phyloP scores from a whole-genome alignment of 208 protist genomes.

The Crithidia sp. region DNA sequence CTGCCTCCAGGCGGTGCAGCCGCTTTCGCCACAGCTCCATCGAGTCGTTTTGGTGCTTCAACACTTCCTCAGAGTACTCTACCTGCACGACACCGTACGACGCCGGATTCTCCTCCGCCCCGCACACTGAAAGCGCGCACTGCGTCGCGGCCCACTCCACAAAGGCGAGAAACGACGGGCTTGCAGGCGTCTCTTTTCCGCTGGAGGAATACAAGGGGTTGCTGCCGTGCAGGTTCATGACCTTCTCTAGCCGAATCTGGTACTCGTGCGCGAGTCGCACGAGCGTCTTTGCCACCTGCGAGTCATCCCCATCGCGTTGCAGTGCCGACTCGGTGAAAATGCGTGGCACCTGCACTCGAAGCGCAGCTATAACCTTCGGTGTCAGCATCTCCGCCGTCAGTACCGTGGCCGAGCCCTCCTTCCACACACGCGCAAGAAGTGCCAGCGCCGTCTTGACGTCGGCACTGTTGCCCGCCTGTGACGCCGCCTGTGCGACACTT shows the following conservation, averaged over 20 bases:
- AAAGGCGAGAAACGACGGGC: constrained; percentile 46
- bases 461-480: neutral
- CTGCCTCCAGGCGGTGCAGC: constrained; percentile 24
- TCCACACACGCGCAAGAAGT: constrained; percentile 7
- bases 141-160: constrained; percentile 55
- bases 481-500: neutral
- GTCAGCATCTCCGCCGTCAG: constrained; percentile 20
- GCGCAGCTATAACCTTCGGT: constrained; percentile 8
- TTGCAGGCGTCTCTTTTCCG: neutral
- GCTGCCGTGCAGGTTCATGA: neutral
- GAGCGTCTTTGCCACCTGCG: neutral
- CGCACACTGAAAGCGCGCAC: constrained; percentile 35
- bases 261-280: constrained; percentile 24
- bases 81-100: constrained; percentile 32
- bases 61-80: constrained; percentile 6
- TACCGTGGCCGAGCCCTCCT: constrained; percentile 11
- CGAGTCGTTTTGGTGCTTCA: constrained; percentile 9
- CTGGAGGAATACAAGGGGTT: constrained; percentile 14
- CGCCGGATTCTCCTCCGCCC: constrained; percentile 30
- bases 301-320: neutral
- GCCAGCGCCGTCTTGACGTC: neutral
- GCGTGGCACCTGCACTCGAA: constrained; percentile 24
- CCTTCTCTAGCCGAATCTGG: constrained; percentile 12
- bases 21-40: constrained; percentile 19
- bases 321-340: neutral